These are phyloP conservation scores for Silene conica DNA, from an alignment of 148 eudicot genomes.

Conservation along the genomic window DNA sequence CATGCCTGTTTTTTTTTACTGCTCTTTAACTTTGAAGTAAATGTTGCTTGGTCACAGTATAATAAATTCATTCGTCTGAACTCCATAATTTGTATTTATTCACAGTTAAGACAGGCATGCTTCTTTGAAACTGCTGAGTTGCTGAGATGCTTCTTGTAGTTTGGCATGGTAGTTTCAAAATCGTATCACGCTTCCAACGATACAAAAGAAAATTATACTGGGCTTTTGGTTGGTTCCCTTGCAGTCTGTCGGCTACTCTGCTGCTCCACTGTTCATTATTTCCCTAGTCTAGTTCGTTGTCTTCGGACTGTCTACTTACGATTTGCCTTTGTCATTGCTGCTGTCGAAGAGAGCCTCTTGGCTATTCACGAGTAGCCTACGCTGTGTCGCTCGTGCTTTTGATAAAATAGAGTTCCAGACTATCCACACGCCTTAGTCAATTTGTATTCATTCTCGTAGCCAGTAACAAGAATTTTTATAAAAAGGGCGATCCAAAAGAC, in stretches of 20 bases:
- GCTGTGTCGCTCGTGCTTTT: conserved; percentile 61
- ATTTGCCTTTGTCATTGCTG: conserved; percentile 59
- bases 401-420: not conserved
- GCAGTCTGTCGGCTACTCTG: conserved; percentile 83
- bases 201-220: too few relatives aligned
- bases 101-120: too few relatives aligned
- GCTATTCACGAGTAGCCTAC: conserved; percentile 70
- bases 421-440: not conserved
- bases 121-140: too few relatives aligned
- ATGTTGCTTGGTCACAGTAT: too few relatives aligned
- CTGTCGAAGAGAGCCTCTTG: conserved; percentile 53
- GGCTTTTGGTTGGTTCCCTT: conserved; percentile 3
- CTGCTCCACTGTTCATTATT: conserved; percentile 60
- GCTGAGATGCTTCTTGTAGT: too few relatives aligned
- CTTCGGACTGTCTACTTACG: conserved; percentile 52
- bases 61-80: too few relatives aligned
- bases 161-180: too few relatives aligned
- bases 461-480: not conserved
- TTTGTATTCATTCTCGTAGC: not conserved
- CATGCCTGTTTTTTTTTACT: not conserved
- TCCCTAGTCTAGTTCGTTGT: conserved; percentile 56
- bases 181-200: too few relatives aligned
- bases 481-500: not conserved
- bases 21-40: too few relatives aligned
- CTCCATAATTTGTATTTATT: too few relatives aligned